Evolutionary conservation across 305 asterid genomes (phyloP), one percentile per base, ranked within the genome.

Genomic region (Petunia hybrid): DNA sequence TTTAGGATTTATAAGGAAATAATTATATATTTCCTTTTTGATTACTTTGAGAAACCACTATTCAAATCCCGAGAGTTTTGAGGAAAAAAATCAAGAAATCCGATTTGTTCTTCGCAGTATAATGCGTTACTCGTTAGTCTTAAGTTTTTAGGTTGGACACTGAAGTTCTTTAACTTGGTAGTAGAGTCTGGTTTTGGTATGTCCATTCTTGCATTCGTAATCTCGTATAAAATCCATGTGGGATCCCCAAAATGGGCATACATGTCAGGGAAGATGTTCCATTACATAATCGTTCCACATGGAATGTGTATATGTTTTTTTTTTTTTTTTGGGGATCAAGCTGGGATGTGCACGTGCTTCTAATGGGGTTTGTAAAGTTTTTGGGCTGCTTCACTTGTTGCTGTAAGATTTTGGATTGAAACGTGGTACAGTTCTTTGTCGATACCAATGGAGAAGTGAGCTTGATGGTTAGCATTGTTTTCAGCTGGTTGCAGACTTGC

Each of bases 401-500:
- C 48, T 12, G 8, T 14, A 66, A 66, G 13, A 22, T 66, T 65
- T 66, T 40, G 12, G 73, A 35, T 66, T 66, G 51, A 14, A 66
- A 13, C 10, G 73, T 40, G 1, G 51, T 66, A 31, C 39, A 7
- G 2, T 59, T 59, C 64, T 16, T 59, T 66, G 31, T 22, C 31
- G 31, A 22, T 22, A 22, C 31, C 31, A 22, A 22, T 22, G 31
- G 31, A 22, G 31, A 22, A 22, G 31, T 22, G 31, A 22, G 31
- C 31, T 22, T 22, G 31, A 36, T n/a, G 45, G 78, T 38, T 73
- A 6, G 63, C 78, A 53, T 73, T 53, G 46, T 51, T 73, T 73
- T 13, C 63, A 53, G 63, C 48, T 73, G 64, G 78, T 36, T 41
- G 36, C 53, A 73, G 64, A 36, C 48, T 53, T 46, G 13, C 78